Evolutionary conservation across 306 rosid species (phyloP), one percentile per base, ranked within the genome.

Genomic region (Inga oerstediana): DNA sequence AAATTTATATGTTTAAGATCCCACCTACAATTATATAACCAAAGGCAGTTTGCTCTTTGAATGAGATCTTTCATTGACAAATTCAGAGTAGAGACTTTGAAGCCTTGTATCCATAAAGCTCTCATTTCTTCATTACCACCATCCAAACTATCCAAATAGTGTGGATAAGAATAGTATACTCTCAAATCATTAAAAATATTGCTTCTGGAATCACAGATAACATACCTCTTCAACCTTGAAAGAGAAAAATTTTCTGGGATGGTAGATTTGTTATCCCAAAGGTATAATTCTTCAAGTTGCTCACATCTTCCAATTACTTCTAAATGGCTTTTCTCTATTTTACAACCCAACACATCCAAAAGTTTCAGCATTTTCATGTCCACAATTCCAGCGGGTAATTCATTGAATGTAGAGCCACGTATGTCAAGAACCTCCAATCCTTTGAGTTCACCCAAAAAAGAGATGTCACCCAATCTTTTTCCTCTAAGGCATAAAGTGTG

Each of bases 221-320:
- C 3, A 39, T 56, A 76, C 70, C 80, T 76, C 3, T 2, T 12
- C 39, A 76, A 2, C 10, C n/a, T 22, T 76, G 80, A 35, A 27
- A 58, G 16, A 39, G 54, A 58, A 0, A 76, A 32, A 58, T n/a
- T 39, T n/a, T 37, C 2, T 13, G 2, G 22, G 7, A 3, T 19
- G 5, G 10, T 0, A 11, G 44, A 6, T n/a, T 9, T 16, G 2
- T 1, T 5, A 54, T 54, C 22, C 67, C 0, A 34, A 0, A 76
- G 12, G 5, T 39, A 41, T 13, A 76, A 41, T 76, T 76, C 80
- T 7, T 76, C n/a, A 5, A 76, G 22, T 1, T 39, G 54, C 24
- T 22, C 9, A 59, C 80, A 76, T 76, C n/a, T 76, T 24, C 27
- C n/a, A 13, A 76, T 41, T 22, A 76, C 56, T 37, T 76, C 80